These are phyloP conservation scores for Artemisia argyi DNA, from an alignment of 129 eudicot genomes.

Conservation along the genomic window DNA sequence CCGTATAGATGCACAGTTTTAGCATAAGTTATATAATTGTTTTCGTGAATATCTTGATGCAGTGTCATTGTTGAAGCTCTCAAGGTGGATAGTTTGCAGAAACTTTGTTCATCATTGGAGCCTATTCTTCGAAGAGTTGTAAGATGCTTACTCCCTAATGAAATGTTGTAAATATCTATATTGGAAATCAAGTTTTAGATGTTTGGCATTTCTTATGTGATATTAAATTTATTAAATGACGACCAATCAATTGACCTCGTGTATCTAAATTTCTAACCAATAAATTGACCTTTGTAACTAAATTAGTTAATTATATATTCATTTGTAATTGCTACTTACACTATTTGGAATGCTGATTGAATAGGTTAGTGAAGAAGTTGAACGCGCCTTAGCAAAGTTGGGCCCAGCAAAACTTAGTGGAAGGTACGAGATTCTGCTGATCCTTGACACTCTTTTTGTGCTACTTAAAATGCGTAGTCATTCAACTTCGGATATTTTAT, in stretches of 20 bases:
- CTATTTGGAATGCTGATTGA: constrained; percentile 15
- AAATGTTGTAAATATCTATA: constrained; percentile 17
- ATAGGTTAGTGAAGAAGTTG: constrained; percentile 99
- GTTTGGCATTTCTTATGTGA: constrained; percentile 11
- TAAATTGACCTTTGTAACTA: constrained; percentile 8
- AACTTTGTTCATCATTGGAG: constrained; percentile 94
- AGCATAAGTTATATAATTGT: constrained; percentile 4
- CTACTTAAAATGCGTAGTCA: not conserved
- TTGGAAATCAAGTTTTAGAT: not conserved
- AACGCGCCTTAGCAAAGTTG: constrained; percentile 91
- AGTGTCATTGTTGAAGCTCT: constrained; percentile 99
- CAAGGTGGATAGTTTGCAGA: constrained; percentile 96
- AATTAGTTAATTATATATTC: not conserved
- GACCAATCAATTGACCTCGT: not conserved
- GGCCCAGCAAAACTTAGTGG: constrained; percentile 75
- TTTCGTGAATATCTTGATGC: constrained; percentile 34
- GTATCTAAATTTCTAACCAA: constrained; percentile 9
- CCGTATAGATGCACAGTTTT: not conserved
- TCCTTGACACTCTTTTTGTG: not conserved
- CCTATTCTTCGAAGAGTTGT: constrained; percentile 99
- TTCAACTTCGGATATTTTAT: not conserved
- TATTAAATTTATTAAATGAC: constrained; percentile 2
- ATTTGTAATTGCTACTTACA: constrained; percentile 13
- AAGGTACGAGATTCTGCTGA: constrained; percentile 47
- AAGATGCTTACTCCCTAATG: constrained; percentile 48